Conservation (phyloP, 2,329 filamentous ascomycete species). For the Arthrobotrys sphaeroides region DNA sequence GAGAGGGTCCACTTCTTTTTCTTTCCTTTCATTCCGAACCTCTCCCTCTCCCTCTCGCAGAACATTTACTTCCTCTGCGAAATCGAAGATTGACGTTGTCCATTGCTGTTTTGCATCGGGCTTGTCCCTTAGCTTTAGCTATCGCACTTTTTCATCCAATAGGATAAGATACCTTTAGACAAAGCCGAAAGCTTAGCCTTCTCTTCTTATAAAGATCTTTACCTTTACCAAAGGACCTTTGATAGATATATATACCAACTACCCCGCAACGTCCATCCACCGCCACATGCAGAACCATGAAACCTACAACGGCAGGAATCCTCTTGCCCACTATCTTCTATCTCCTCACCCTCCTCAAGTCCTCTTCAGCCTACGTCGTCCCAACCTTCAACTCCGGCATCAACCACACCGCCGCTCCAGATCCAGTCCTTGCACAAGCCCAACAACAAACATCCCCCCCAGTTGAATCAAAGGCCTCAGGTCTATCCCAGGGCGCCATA, state of each 20-base stretch:
- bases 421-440: conserved; percentile 29
- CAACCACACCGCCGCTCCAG: not conserved
- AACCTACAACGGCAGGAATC: conserved; percentile 29
- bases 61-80: not conserved
- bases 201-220: not conserved
- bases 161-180: not conserved
- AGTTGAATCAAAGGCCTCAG: not conserved
- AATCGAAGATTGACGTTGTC: not conserved
- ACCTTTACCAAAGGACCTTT: not conserved
- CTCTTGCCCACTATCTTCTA: conserved; percentile 50
- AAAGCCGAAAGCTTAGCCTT: not conserved
- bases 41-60: too few relatives aligned
- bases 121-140: not conserved
- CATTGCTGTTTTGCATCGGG: not conserved
- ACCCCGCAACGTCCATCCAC: too few relatives aligned
- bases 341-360: conserved; percentile 45
- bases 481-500: conserved; percentile 24
- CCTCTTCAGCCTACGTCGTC: conserved; percentile 22
- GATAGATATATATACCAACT: too few relatives aligned
- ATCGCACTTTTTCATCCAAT: not conserved
- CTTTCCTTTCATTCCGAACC: conserved; percentile 1
- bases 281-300: conserved; percentile 35
- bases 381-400: not conserved
- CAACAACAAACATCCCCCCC: conserved; percentile 7
- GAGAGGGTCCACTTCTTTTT: conserved; percentile 40